Evolutionary conservation across 2,329 filamentous ascomycete species (phyloP).

Genomic region (Aspergillus aculeatinus): DNA sequence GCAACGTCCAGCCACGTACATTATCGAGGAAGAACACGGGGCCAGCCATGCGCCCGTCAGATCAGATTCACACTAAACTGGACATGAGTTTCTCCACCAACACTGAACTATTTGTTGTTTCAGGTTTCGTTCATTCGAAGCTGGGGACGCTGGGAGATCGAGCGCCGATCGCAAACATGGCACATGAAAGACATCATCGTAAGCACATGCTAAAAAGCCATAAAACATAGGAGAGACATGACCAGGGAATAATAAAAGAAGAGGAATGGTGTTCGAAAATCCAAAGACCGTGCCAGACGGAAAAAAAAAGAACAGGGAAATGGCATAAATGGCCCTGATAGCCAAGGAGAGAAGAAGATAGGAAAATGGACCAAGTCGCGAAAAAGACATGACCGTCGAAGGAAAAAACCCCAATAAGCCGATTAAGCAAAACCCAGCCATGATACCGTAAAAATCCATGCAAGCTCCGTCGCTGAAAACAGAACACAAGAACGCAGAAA

Average conservation of each 20-base stretch:
- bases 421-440: conserved; percentile 19
- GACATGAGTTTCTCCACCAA: conserved; percentile 44
- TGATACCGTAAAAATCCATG: conserved; percentile 18
- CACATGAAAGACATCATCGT: conserved; percentile 24
- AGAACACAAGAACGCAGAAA: conserved; percentile 12
- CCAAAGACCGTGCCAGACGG: conserved; percentile 20
- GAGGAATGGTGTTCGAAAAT: conserved; percentile 5
- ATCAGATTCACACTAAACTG: conserved; percentile 4
- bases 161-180: conserved; percentile 24
- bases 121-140: neutral
- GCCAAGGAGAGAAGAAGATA: conserved; percentile 14
- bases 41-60: neutral
- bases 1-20: too few species aligned
- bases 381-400: conserved; percentile 7
- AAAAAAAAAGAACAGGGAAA: conserved; percentile 8
- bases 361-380: conserved; percentile 10
- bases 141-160: neutral
- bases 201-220: conserved; percentile 17
- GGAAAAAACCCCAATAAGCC: conserved; percentile 9
- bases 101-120: conserved; percentile 42
- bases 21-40: neutral
- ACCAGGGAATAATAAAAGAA: conserved; percentile 7
- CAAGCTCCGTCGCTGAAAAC: conserved; percentile 23
- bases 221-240: conserved; percentile 12
- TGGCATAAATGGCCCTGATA: conserved; percentile 1